Conservation (phyloP, 805 yeast species). For the Myxozyma neglecta region DNA sequence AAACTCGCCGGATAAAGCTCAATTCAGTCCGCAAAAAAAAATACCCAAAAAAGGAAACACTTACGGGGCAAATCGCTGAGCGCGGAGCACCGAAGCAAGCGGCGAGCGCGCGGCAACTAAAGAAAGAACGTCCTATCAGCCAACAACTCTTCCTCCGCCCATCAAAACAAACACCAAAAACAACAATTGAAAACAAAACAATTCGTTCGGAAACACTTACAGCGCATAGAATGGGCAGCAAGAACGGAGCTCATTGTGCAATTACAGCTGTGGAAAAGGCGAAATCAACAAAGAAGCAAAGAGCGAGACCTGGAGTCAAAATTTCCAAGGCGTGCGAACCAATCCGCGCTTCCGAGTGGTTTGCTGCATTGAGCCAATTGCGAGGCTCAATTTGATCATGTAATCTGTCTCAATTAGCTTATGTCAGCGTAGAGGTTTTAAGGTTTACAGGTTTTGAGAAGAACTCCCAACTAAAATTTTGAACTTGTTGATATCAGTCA, state of each 20-base stretch:
- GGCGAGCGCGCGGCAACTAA: slow-evolving; percentile 25
- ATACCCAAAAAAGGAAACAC: too few species aligned
- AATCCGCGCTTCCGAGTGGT: neutral
- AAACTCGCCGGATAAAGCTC: neutral
- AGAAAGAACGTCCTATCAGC: neutral
- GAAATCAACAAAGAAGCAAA: neutral
- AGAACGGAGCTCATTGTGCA: slow-evolving; percentile 27
- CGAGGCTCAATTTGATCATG: neutral
- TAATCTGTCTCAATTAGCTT: neutral
- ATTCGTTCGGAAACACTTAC: slow-evolving; percentile 10
- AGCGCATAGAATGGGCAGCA: slow-evolving; percentile 25
- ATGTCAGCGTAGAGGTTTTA: neutral
- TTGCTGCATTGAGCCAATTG: slow-evolving; percentile 1
- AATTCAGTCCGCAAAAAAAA: neutral
- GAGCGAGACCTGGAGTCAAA: neutral
- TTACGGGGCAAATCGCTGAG: slow-evolving; percentile 29
- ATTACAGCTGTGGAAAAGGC: neutral
- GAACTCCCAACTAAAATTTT: slow-evolving; percentile 15
- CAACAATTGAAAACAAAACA: neutral
- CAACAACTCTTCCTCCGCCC: neutral
- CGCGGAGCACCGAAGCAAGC: slow-evolving; percentile 23
- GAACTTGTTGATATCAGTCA: neutral
- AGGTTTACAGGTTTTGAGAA: neutral
- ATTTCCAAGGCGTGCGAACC: slow-evolving; percentile 1
- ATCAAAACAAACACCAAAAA: neutral